Base-by-base conservation (phyloP, 2,329 filamentous ascomycete genomes). In the Trichoderma polysporum region DNA sequence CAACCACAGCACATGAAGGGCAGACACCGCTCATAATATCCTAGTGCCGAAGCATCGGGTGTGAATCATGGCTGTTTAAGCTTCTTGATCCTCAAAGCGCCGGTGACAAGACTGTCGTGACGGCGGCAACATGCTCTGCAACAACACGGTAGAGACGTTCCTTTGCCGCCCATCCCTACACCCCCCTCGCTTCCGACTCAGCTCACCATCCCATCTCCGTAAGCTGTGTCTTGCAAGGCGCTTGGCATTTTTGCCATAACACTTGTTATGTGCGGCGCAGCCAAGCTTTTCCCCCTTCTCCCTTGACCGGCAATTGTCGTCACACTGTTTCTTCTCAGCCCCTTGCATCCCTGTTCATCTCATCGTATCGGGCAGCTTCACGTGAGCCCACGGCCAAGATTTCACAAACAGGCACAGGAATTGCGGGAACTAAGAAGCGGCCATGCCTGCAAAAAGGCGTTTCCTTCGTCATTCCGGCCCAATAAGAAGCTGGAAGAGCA, bases 71-170 rank as follows among this genome's bases (percentile, higher is more conserved):
- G 37, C 50, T 5, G 37, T 39, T 54, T 47, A 35, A 64, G 50
- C 60, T 45, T 54, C 27, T 45, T 56, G 17, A 45, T 45, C 49
- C 35, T 50, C 60, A 64, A 63, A 37, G 60, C 60, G 60, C 60
- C 50, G 50, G 60, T 64, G 50, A 64, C 60, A n/a, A 64, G 59
- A 64, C 19, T 19, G 56, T 64, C 60, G 60, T 64, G 50, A 64
- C 39, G 60, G 60, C 60, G 60, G 60, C 60, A 64, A 64, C 19
- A 64, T 54, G 37, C 25, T 56, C 37, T 33, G 37, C 27, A 47
- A 9, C 9, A 33, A 45, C 10, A 27, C 25, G 49, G 27, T 17
- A 60, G 41, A 41, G 41, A 54, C 47, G 37, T 45, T 63, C 49
- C 49, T 45, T 53, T 64, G 60, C 60, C 60, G 60, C 60, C 60